Percentiles rank a stretch among this genome's conserved stretches.
Conservation (phyloP, 1,284 basidiomycete genomes). For the Microbotryum intermedium region DNA sequence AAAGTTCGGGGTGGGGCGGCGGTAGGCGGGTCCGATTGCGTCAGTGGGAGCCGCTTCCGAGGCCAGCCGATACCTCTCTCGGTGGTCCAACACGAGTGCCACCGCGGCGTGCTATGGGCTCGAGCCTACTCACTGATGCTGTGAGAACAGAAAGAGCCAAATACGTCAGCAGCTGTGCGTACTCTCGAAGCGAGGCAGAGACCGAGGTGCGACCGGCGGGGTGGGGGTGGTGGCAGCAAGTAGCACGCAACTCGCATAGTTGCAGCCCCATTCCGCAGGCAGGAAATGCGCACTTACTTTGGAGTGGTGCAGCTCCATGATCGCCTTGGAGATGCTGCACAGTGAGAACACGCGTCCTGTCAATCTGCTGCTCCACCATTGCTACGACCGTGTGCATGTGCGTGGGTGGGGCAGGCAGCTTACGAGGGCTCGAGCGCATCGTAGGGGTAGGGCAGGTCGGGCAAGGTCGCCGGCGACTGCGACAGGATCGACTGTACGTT, state of each 20-base stretch:
- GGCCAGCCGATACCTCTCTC: too few species aligned
- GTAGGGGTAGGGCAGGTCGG: constrained; percentile 82
- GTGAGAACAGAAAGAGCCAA: not conserved
- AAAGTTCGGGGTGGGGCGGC: constrained; percentile 43
- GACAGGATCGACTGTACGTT: not conserved
- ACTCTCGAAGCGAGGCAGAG: too few species aligned
- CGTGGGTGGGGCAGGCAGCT: not conserved
- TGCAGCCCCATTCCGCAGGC: not conserved
- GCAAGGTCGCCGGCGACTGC: constrained; percentile 50
- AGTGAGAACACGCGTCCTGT: not conserved
- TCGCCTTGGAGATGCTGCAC: not conserved
- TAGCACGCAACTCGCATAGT: not conserved
- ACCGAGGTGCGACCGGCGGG: too few species aligned
- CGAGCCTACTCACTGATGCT: constrained; percentile 45
- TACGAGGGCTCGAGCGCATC: constrained; percentile 49
- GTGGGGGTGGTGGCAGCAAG: too few species aligned
- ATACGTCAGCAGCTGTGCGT: too few species aligned
- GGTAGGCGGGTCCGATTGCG: constrained; percentile 78
- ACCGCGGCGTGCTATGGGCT: constrained; percentile 54
- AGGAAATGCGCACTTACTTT: not conserved
- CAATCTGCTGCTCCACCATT: not conserved
- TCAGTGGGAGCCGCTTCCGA: constrained; percentile 38
- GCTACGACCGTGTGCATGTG: not conserved
- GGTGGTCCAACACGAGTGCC: constrained; percentile 52
- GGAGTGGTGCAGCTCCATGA: constrained; percentile 5